Conservation (phyloP, 352 stramenopile species). For the Phytopythium mirpurense region DNA sequence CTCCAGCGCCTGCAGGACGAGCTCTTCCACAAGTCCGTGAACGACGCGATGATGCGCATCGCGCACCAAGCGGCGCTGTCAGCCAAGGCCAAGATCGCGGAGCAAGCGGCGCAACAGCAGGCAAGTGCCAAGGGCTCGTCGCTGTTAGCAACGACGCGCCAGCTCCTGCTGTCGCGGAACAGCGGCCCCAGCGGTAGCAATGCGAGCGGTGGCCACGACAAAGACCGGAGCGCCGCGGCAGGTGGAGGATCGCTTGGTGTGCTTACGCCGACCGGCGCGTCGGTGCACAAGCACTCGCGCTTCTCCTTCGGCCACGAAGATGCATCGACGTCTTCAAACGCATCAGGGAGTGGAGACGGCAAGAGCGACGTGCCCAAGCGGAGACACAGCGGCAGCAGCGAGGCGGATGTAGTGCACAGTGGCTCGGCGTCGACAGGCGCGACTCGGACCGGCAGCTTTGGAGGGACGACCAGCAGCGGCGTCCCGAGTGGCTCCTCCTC, state of each 20-base stretch:
- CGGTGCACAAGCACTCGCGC: constrained; percentile 43
- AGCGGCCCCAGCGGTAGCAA: constrained; percentile 14
- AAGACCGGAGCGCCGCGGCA: constrained; percentile 19
- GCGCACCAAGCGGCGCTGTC: constrained; percentile 73
- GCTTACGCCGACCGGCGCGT: constrained; percentile 50
- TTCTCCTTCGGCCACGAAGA: constrained; percentile 40
- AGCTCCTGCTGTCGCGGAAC: constrained; percentile 41
- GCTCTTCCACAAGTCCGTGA: constrained; percentile 67
- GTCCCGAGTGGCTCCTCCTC: constrained; percentile 8
- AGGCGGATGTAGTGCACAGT: constrained; percentile 24
- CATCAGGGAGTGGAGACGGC: constrained; percentile 28
- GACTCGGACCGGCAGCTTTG: constrained; percentile 7
- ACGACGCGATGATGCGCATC: constrained; percentile 81
- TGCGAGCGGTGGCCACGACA: constrained; percentile 21
- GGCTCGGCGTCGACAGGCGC: not conserved
- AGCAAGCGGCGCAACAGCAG: constrained; percentile 71
- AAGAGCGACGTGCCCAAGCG: constrained; percentile 19
- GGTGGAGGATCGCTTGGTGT: constrained; percentile 21
- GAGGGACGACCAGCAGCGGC: constrained; percentile 13
- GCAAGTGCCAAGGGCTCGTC: constrained; percentile 47
- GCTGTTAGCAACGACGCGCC: constrained; percentile 65
- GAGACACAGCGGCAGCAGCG: constrained; percentile 36
- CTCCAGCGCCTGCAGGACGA: constrained; percentile 53
- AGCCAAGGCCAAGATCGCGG: constrained; percentile 76
- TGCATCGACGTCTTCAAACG: constrained; percentile 4